phyloP scores from a whole-genome alignment of 805 yeast species.

The Ogataea angusta region DNA sequence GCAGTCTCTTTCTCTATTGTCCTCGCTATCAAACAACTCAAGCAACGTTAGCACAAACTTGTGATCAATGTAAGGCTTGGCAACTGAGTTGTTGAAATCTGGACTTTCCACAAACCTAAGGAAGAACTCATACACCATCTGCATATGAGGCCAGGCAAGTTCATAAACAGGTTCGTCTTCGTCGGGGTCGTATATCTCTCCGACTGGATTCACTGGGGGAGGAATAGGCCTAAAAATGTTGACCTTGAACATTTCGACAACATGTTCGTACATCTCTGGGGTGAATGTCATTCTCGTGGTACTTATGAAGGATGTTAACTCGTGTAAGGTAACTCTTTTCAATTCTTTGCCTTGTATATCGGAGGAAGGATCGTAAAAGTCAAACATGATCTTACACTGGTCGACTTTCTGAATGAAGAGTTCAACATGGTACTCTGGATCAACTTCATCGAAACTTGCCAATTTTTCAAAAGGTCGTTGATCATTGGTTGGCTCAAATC shows the following conservation, averaged over 20 bases:
- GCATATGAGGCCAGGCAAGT: conserved; percentile 99
- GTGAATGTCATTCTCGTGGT: conserved; percentile 81
- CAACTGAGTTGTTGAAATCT: conserved; percentile 88
- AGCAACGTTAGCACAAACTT: conserved; percentile 75
- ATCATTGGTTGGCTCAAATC: conserved; percentile 76
- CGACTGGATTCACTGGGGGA: conserved; percentile 96
- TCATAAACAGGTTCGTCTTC: conserved; percentile 98
- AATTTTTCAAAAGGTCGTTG: conserved; percentile 66
- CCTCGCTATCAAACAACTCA: conserved; percentile 93
- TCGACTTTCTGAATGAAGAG: conserved; percentile 85
- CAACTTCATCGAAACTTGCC: conserved; percentile 85
- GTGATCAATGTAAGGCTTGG: conserved; percentile 92
- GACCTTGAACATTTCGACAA: conserved; percentile 82
- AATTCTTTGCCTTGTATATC: conserved; percentile 92
- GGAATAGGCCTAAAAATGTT: conserved; percentile 95
- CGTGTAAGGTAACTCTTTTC: conserved; percentile 82
- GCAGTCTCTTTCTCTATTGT: conserved; percentile 93
- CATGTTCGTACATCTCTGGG: conserved; percentile 85
- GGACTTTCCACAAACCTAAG: conserved; percentile 90
- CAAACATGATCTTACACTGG: conserved; percentile 93
- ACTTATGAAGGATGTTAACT: conserved; percentile 82
- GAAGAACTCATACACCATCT: conserved; percentile 90
- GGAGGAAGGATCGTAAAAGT: conserved; percentile 87
- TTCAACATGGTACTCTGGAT: conserved; percentile 70
- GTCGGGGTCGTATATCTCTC: conserved; percentile 95